phyloP scores from a whole-genome alignment of 1,284 basidiomycete species.

The Papiliotrema laurentii region DNA sequence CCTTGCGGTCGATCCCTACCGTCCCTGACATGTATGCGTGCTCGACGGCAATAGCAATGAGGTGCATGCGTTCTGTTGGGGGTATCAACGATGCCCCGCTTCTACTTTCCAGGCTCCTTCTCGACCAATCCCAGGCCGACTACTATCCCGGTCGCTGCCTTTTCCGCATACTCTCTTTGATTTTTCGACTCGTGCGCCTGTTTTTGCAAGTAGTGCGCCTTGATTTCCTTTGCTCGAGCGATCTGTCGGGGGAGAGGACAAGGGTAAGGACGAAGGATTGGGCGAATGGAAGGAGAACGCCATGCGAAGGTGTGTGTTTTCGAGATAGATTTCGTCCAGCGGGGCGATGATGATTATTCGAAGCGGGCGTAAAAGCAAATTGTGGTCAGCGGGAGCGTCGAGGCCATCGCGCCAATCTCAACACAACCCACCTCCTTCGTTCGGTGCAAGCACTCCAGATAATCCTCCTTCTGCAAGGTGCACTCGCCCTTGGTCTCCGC shows the following conservation, averaged over 20 bases:
- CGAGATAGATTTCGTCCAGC: no score
- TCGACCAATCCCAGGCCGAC: slow-evolving; percentile 69
- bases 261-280: slow-evolving; percentile 3
- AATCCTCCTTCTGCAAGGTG: slow-evolving; percentile 71
- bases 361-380: neutral
- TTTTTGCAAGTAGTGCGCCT: slow-evolving; percentile 67
- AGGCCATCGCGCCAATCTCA: no score
- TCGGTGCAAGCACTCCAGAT: slow-evolving; percentile 88
- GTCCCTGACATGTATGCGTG: no score
- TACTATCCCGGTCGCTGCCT: slow-evolving; percentile 67
- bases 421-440: slow-evolving; percentile 69
- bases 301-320: no score
- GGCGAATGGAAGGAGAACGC: neutral
- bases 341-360: no score
- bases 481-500: slow-evolving; percentile 75
- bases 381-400: neutral
- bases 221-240: slow-evolving; percentile 66
- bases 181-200: slow-evolving; percentile 63
- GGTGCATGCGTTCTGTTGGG: slow-evolving; percentile 2
- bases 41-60: no score
- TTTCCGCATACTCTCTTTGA: slow-evolving; percentile 65
- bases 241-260: slow-evolving; percentile 51
- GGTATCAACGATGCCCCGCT: slow-evolving; percentile 23
- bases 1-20: no score
- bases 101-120: slow-evolving; percentile 41